Base-by-base conservation (phyloP, 768 basidiomycete genomes). In the Mycena galopus region DNA sequence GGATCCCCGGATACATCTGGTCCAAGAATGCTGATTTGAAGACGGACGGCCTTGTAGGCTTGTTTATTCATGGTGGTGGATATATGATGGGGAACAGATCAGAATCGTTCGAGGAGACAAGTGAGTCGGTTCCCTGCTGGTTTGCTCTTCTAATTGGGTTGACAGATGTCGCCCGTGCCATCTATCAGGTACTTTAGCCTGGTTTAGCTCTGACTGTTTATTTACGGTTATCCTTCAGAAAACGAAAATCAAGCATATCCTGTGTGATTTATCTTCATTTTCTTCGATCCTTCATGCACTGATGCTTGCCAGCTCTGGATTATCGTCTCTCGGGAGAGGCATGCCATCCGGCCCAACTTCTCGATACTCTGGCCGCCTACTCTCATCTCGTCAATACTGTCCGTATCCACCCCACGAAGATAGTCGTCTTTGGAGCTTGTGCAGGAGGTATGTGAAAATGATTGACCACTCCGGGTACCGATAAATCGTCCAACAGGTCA, bases 311-410 rank as follows among this genome's bases (percentile, higher is more conserved):
- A 78, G 78, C 77, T 19, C 56, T 78, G 19, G 77, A 78, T 51
- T 79, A 78, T 69, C 73, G 79, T n/a, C 63, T 79, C 27, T 65
- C 71, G 3, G 37, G 66, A 44, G 79, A 78, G 65, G 63, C 75
- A 29, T 74, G 73, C 51, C 79, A 79, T 69, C 90, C 90, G 1
- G 85, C 86, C 0, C 86, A 87, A 7, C 81, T 91, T 2, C 73
- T 90, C 23, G 90, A 91, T 76, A 88, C 84, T 1, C 57, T 89
- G 14, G 83, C 88, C 0, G 88, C 84, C 9, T 90, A 88, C 74
- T 57, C 80, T 14, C 86, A 90, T 81, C 86, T 91, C 37, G 78
- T 86, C 32, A 74, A 85, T 12, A 78, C 72, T 21, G 73, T 86
- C 47, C 81, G 83, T 0, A 86, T 89, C 16, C 42, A 42, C 42